Base-by-base conservation (phyloP, 139 green algal genomes). In the Mychonastes homosphaera region DNA sequence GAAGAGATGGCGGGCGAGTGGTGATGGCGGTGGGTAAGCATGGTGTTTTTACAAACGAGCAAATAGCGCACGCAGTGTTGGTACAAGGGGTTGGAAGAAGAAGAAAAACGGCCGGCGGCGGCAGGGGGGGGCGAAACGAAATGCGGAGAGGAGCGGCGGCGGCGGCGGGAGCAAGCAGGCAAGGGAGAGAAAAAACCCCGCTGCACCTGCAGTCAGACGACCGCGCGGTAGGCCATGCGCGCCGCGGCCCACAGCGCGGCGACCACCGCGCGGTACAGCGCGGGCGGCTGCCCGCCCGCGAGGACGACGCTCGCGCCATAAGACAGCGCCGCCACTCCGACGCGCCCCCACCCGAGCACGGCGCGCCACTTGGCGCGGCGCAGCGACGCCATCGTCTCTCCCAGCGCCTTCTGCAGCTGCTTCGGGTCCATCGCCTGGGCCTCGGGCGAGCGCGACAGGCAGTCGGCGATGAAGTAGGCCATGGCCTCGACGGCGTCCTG, bases 401-500 rank as follows among this genome's bases (percentile, higher is more conserved):
- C 23, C 10, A 78, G 70, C 0, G 70, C 70, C 32, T 32, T 28
- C 46, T 78, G 70, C 24, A 78, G 60, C 65, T 74, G 54, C 56
- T 68, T 67, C 4, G 70, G 70, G 2, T 62, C 64, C 51, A 78
- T 47, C 12, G 57, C 13, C 8, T 65, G 56, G 1, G 70, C 65
- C 65, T 74, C 70, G 0, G 70, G 70, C 27, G 56, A 26, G 4
- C 36, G 18, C n/a, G 46, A 40, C 27, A 78, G 49, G 61, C 69
- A 78, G 0, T 64, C 30, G 2, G 71, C 71, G 8, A 78, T 67
- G 56, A 75, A 78, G 45, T 61, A 65, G 5, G 65, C 71, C 71
- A 78, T 74, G 26, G 56, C 59, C 53, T 74, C 65, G 15, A 78
- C 56, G 3, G 65, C 65, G 41, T 78, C 65, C 6, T 63, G 46